Conservation (phyloP, 192 early-diverging fungal genomes). For the Gonapodya sp. region DNA sequence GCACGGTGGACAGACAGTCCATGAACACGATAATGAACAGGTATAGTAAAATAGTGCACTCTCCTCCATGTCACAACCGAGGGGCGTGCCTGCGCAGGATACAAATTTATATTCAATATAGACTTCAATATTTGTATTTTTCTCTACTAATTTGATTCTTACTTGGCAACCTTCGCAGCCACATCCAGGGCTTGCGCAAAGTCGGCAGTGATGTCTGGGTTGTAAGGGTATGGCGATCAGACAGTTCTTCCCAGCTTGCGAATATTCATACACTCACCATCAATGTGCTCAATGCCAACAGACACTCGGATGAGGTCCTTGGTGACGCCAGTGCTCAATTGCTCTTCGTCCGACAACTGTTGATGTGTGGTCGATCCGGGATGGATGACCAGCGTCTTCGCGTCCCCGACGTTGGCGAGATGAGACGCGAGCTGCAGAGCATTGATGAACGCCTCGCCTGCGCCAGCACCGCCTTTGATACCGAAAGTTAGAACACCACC, state of each 20-base stretch:
- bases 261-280: constrained; percentile 14
- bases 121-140: too few species aligned
- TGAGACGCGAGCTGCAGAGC: constrained; percentile 73
- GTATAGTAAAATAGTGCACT: too few species aligned
- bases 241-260: not conserved
- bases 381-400: constrained; percentile 78
- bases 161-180: not conserved
- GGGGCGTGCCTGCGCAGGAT: not conserved
- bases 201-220: constrained; percentile 9
- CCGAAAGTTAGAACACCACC: constrained; percentile 74
- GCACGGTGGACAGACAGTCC: too few species aligned
- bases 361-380: constrained; percentile 80
- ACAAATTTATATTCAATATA: not conserved
- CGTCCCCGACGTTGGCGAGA: constrained; percentile 91
- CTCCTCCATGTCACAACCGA: not conserved
- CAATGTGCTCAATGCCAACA: constrained; percentile 71
- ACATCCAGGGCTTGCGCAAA: constrained; percentile 9
- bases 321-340: constrained; percentile 62
- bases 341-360: constrained; percentile 76
- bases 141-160: not conserved
- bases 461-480: constrained; percentile 35
- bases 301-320: constrained; percentile 73
- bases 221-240: not conserved
- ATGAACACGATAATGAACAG: not conserved
- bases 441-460: constrained; percentile 64